Conservation (phyloP, 257 asterid genomes). For the Ajuga chamaepitys region DNA sequence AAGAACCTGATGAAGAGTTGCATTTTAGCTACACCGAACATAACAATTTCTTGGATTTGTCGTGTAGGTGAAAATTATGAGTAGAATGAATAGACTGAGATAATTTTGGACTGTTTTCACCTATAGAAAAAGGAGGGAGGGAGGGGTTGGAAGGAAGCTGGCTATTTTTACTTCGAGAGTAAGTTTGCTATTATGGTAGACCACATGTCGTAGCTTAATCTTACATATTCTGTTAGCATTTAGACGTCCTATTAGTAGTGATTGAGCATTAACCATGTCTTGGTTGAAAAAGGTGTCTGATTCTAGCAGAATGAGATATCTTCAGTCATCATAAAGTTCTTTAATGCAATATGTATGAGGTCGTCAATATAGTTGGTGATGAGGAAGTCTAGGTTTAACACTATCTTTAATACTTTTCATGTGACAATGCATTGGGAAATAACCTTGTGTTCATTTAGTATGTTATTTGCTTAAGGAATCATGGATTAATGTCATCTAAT, state of each 20-base stretch:
- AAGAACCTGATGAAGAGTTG: neutral
- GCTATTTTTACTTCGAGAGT: no score
- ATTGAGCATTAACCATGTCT: constrained; percentile 21
- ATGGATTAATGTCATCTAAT: neutral
- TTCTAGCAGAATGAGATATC: constrained; percentile 24
- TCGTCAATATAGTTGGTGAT: constrained; percentile 16
- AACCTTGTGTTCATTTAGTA: neutral
- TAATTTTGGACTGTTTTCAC: neutral
- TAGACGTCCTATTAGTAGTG: constrained; percentile 13
- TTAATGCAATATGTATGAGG: constrained; percentile 18
- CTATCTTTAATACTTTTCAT: neutral
- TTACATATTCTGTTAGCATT: neutral
- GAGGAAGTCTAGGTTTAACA: neutral
- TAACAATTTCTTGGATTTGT: no score
- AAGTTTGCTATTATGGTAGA: constrained; percentile 9
- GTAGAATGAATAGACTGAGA: neutral
- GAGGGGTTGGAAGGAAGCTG: no score
- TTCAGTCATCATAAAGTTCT: constrained; percentile 26
- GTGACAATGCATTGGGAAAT: neutral
- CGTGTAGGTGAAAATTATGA: neutral
- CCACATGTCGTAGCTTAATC: neutral
- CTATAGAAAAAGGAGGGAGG: no score
- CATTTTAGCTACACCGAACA: neutral
- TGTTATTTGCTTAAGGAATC: neutral
- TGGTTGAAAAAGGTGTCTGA: constrained; percentile 24